Conservation (phyloP, 2,329 filamentous ascomycete genomes). For the Monilinia aucupariae region DNA sequence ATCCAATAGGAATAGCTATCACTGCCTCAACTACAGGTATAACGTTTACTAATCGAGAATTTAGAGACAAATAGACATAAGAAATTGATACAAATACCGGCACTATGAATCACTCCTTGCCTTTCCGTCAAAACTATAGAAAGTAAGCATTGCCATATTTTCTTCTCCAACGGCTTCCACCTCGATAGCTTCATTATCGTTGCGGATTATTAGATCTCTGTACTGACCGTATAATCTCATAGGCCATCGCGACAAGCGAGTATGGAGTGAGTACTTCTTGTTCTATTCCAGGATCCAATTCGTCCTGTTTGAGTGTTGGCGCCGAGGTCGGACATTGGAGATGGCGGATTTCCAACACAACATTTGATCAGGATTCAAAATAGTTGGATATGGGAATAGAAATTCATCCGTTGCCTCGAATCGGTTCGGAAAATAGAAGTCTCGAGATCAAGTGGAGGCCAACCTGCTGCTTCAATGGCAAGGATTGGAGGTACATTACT, state of each 20-base stretch:
- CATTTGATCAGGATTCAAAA: background rate
- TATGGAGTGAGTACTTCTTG: slow-evolving; percentile 30
- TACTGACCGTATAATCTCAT: background rate
- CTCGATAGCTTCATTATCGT: background rate
- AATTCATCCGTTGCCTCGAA: background rate
- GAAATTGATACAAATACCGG: background rate
- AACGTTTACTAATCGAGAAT: slow-evolving; percentile 4
- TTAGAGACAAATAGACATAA: background rate
- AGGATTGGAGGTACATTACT: background rate
- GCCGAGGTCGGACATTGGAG: background rate
- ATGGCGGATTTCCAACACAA: background rate
- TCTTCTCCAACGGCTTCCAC: background rate
- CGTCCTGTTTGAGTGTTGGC: background rate
- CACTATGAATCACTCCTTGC: slow-evolving; percentile 14
- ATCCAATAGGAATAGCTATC: background rate
- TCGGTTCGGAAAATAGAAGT: background rate
- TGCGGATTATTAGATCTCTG: background rate
- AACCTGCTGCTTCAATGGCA: background rate
- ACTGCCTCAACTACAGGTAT: background rate
- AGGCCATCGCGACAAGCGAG: slow-evolving; percentile 34
- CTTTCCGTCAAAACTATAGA: slow-evolving; percentile 18
- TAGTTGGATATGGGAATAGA: background rate
- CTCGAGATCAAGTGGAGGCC: background rate
- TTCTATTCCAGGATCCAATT: background rate
- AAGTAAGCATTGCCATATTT: slow-evolving; percentile 6